These are phyloP conservation scores for Penicillium sumatraense DNA, from an alignment of 2,329 filamentous ascomycete genomes.

Conservation along the genomic window DNA sequence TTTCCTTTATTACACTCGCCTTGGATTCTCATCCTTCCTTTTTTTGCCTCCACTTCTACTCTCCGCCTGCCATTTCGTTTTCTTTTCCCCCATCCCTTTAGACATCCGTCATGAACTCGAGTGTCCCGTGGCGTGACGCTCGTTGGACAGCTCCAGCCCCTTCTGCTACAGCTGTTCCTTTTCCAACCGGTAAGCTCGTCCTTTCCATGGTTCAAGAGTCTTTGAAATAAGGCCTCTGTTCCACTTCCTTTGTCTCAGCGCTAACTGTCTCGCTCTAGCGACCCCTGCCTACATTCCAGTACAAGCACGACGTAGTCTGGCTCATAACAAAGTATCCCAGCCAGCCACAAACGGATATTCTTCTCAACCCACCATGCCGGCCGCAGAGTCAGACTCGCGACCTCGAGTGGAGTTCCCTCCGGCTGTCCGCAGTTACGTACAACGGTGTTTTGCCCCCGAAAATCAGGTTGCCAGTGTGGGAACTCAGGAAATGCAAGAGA, in stretches of 20 bases:
- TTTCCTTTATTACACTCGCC: background rate
- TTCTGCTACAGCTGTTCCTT: conserved; percentile 31
- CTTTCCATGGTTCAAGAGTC: background rate
- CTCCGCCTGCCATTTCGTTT: conserved; percentile 7
- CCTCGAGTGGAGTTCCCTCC: conserved; percentile 75
- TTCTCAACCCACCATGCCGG: conserved; percentile 30
- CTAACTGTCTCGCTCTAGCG: conserved; percentile 31
- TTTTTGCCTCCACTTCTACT: conserved; percentile 12
- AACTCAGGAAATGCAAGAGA: conserved; percentile 76
- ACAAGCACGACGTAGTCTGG: conserved; percentile 65
- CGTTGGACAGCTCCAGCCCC: conserved; percentile 32
- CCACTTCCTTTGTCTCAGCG: background rate
- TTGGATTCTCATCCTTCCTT: conserved; percentile 9
- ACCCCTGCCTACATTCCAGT: conserved; percentile 65
- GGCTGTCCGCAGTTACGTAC: conserved; percentile 85
- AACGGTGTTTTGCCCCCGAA: conserved; percentile 79
- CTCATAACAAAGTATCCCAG: conserved; percentile 40
- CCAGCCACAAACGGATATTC: conserved; percentile 22
- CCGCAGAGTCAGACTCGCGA: conserved; percentile 46
- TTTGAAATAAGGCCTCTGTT: background rate
- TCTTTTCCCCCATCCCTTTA: conserved; percentile 22
- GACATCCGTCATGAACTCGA: conserved; percentile 41
- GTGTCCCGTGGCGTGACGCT: conserved; percentile 42
- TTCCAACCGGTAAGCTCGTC: conserved; percentile 37
- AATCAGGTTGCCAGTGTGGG: conserved; percentile 68